Conservation (phyloP, 163 green algal species). For the Scenedesmus sp. region DNA sequence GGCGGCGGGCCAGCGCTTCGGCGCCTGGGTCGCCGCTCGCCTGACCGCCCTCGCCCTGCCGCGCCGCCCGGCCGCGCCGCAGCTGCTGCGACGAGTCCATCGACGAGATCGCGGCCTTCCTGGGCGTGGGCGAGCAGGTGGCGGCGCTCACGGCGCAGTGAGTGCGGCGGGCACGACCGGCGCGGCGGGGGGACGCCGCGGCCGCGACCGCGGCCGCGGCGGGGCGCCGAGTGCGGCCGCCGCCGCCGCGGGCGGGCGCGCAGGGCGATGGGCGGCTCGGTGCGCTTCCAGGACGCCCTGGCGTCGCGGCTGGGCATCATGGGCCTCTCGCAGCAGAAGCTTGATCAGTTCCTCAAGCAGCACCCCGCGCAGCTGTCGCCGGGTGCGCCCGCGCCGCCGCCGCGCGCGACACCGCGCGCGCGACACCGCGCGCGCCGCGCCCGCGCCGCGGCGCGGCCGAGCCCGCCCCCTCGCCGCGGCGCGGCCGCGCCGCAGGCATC, state of each 20-base stretch:
- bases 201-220: too few relatives aligned
- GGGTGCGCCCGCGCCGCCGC: too few relatives aligned
- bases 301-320: constrained; percentile 87
- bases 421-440: too few relatives aligned
- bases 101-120: constrained; percentile 94
- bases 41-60: neutral
- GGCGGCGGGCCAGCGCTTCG: too few relatives aligned
- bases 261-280: constrained; percentile 93
- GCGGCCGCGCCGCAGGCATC: constrained; percentile 85
- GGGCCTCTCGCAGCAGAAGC: constrained; percentile 60
- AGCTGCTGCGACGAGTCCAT: constrained; percentile 98
- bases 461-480: too few relatives aligned
- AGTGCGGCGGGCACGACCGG: neutral
- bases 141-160: constrained; percentile 81
- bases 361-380: constrained; percentile 79
- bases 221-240: too few relatives aligned
- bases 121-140: constrained; percentile 88
- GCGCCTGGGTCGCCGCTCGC: neutral
- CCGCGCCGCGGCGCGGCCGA: too few relatives aligned
- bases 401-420: too few relatives aligned
- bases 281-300: constrained; percentile 95
- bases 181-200: too few relatives aligned
- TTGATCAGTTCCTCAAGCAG: constrained; percentile 82
- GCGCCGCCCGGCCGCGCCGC: neutral
- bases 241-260: neutral